Evolutionary conservation across 306 rosid genomes (phyloP).

Genomic region (Sechiopsis laciniata): DNA sequence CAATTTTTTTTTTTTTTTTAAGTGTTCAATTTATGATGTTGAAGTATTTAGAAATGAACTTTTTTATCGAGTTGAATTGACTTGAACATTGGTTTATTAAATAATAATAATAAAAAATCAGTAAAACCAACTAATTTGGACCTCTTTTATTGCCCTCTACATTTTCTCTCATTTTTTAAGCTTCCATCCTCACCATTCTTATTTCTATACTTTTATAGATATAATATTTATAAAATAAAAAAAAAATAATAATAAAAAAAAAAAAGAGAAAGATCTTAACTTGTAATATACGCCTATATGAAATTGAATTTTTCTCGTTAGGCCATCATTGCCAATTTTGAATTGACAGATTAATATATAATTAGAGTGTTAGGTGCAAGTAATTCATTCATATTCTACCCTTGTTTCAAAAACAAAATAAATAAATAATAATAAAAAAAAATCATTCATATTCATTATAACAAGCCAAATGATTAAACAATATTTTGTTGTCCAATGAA

Average conservation of each 20-base stretch:
- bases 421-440: no score
- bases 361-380: not conserved
- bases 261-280: not conserved
- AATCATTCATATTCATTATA: not conserved
- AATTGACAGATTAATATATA: not conserved
- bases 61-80: not conserved
- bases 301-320: not conserved
- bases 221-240: not conserved
- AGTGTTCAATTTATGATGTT: no score
- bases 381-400: not conserved
- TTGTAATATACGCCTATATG: not conserved
- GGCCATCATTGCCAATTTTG: not conserved
- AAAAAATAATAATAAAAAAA: no score
- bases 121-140: not conserved
- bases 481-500: not conserved
- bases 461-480: not conserved
- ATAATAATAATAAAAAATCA: no score
- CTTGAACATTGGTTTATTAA: no score
- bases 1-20: no score
- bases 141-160: not conserved
- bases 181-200: not conserved
- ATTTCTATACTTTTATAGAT: not conserved
- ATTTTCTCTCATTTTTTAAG: not conserved
- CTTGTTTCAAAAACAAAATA: no score
- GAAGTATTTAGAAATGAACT: not conserved